Percentiles rank a stretch among this genome's conserved stretches.
phyloP scores from a whole-genome alignment of 73 alveolate genomes.

The Paramecium pentaurelia region DNA sequence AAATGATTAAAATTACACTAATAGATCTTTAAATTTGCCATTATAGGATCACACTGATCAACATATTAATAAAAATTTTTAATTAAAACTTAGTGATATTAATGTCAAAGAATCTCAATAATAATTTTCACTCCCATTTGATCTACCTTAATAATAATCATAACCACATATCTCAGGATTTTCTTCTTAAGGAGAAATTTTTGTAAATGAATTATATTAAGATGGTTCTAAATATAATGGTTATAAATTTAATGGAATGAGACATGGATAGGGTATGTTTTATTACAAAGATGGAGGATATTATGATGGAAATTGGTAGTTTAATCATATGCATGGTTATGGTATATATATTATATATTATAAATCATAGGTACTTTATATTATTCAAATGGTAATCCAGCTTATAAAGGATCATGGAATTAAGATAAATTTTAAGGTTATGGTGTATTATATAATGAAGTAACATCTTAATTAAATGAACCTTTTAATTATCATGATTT shows the following conservation, averaged over 20 bases:
- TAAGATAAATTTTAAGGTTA: slow-evolving; percentile 59
- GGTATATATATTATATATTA: not conserved
- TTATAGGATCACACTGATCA: not conserved
- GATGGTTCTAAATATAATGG: slow-evolving; percentile 83
- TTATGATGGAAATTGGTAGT: slow-evolving; percentile 75
- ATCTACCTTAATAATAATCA: not conserved
- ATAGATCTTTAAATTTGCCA: not conserved
- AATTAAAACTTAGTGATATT: slow-evolving; percentile 1
- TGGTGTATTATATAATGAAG: slow-evolving; percentile 50
- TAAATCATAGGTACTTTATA: not conserved
- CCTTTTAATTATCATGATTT: slow-evolving; percentile 43
- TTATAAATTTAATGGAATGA: slow-evolving; percentile 64
- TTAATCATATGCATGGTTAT: slow-evolving; percentile 70
- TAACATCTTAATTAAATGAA: slow-evolving; percentile 43
- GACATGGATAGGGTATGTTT: slow-evolving; percentile 78
- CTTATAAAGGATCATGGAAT: slow-evolving; percentile 57
- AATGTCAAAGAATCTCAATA: not conserved
- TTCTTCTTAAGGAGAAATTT: slow-evolving; percentile 10
- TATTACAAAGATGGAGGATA: slow-evolving; percentile 73
- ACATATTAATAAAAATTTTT: not conserved
- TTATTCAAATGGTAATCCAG: slow-evolving; percentile 59
- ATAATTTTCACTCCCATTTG: slow-evolving; percentile 28
- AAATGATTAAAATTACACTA: not conserved
- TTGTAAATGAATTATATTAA: slow-evolving; percentile 60
- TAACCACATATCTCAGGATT: not conserved